Conservation (phyloP, 805 yeast species). For the Blastobotrys mokoenaii region DNA sequence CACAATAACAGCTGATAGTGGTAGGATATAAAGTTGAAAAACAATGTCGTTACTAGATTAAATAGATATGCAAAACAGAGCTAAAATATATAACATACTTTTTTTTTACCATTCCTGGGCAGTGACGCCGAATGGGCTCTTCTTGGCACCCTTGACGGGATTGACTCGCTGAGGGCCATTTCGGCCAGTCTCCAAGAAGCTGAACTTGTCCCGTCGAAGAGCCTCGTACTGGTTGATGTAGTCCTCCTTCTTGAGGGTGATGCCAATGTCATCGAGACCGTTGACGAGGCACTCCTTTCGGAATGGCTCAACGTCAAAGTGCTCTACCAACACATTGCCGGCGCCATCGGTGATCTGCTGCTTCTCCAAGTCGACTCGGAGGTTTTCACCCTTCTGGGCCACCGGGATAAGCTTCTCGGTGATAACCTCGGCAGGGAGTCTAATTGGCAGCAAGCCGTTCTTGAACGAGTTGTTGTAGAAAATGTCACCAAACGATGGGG, state of each 20-base stretch:
- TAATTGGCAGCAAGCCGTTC: slow-evolving; percentile 89
- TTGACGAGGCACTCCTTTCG: slow-evolving; percentile 91
- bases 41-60: not conserved
- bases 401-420: slow-evolving; percentile 64
- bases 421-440: slow-evolving; percentile 76
- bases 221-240: slow-evolving; percentile 67
- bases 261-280: slow-evolving; percentile 95
- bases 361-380: slow-evolving; percentile 78
- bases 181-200: slow-evolving; percentile 83
- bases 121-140: slow-evolving; percentile 4
- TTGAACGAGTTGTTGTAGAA: slow-evolving; percentile 96
- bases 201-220: slow-evolving; percentile 66
- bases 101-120: slow-evolving; percentile 7
- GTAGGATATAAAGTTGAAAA: no score
- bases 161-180: slow-evolving; percentile 45
- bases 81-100: not conserved
- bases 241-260: slow-evolving; percentile 84
- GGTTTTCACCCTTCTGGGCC: slow-evolving; percentile 61
- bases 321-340: slow-evolving; percentile 67
- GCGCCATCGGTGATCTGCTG: slow-evolving; percentile 65
- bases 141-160: slow-evolving; percentile 34
- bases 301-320: slow-evolving; percentile 83
- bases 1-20: no score
- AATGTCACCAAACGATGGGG: slow-evolving; percentile 97
- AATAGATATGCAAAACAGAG: not conserved